A percentile compares a stretch with the other conserved stretches of the same genome.
Conservation (phyloP, 768 basidiomycete genomes). For the Kwoniella bestiolae region DNA sequence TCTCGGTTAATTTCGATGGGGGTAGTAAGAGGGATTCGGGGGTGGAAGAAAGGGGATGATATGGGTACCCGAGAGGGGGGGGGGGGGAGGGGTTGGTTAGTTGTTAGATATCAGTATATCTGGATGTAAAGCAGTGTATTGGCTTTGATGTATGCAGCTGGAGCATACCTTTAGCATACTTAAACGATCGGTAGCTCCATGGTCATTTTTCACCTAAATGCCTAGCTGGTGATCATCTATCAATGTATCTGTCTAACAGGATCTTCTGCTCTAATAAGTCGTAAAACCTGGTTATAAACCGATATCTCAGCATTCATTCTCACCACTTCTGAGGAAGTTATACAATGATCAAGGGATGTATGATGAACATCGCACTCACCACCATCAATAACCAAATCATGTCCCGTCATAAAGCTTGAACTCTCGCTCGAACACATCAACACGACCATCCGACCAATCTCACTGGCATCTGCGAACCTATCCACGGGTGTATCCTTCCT, state of each 20-base stretch:
- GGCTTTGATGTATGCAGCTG: too few species aligned
- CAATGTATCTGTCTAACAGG: background rate
- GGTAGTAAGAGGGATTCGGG: too few species aligned
- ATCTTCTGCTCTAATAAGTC: background rate
- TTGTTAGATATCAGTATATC: too few species aligned
- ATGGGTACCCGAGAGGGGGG: background rate
- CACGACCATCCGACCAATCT: slow-evolving; percentile 50
- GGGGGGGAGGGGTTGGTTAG: too few species aligned
- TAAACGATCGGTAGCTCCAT: background rate
- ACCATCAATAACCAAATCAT: slow-evolving; percentile 54
- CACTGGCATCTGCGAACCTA: slow-evolving; percentile 49
- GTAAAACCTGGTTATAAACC: slow-evolving; percentile 4
- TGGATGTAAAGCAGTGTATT: too few species aligned
- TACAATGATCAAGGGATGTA: too few species aligned
- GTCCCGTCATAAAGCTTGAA: slow-evolving; percentile 53
- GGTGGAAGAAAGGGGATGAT: background rate
- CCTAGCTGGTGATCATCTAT: background rate
- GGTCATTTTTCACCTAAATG: too few species aligned
- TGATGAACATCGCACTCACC: slow-evolving; percentile 43
- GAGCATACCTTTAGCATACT: background rate
- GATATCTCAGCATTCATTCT: background rate
- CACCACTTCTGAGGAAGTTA: too few species aligned
- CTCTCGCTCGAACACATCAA: slow-evolving; percentile 39
- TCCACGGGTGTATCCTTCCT: slow-evolving; percentile 47
- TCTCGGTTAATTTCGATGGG: slow-evolving; percentile 4